Conservation (phyloP, 2,329 filamentous ascomycete genomes). For the Rhynchosporium agropyri region DNA sequence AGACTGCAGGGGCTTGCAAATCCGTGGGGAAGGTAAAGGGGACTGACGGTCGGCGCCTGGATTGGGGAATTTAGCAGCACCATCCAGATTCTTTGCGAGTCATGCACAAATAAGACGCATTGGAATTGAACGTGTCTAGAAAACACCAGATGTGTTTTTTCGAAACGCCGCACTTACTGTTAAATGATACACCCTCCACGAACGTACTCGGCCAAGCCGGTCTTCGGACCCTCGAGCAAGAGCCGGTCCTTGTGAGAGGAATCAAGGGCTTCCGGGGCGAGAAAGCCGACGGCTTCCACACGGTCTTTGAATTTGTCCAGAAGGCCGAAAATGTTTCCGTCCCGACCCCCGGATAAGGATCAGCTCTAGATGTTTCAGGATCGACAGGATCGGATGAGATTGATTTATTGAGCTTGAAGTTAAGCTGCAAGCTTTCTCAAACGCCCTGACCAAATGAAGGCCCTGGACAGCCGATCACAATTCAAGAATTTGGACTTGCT, state of each 20-base stretch:
- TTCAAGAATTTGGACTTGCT: background rate
- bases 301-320: background rate
- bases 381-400: background rate
- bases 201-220: too few species aligned
- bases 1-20: background rate
- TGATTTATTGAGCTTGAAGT: background rate
- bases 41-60: background rate
- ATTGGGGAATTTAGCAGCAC: background rate
- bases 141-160: too few species aligned
- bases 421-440: background rate
- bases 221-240: background rate
- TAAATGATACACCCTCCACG: too few species aligned
- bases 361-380: background rate
- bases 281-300: constrained; percentile 7
- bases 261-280: background rate
- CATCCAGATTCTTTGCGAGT: background rate
- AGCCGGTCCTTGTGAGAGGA: background rate
- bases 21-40: background rate
- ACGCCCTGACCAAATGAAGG: constrained; percentile 2
- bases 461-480: background rate
- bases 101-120: constrained; percentile 1
- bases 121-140: background rate
- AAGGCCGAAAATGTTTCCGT: background rate
- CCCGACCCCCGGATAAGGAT: background rate
- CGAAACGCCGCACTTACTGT: too few species aligned